Evolutionary conservation across 306 rosid genomes (phyloP).

Genomic region (Datisca glomerata): DNA sequence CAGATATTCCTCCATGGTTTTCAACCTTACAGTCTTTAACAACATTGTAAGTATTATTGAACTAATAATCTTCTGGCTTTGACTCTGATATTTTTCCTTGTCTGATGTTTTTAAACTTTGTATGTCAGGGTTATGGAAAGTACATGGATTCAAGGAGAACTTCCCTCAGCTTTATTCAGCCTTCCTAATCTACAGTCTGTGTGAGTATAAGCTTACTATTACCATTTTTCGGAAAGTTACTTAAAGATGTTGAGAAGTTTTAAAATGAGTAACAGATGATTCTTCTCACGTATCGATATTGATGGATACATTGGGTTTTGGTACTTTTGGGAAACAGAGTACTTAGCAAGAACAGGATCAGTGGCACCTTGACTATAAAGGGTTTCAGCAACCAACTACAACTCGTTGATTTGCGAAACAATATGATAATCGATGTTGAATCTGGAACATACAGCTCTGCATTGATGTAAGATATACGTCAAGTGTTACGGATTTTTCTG

Average conservation of each 20-base stretch:
- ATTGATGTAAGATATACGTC: conserved; percentile 30
- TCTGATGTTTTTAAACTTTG: background rate
- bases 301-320: background rate
- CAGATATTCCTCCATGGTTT: background rate
- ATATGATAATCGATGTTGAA: conserved; percentile 3
- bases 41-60: conserved; percentile 2
- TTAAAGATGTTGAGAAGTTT: too few species aligned
- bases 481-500: too few species aligned
- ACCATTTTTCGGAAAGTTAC: background rate
- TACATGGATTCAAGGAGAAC: conserved; percentile 26
- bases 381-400: conserved; percentile 2
- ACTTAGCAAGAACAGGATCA: conserved; percentile 19
- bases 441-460: background rate
- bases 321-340: conserved; percentile 8
- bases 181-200: conserved; percentile 34
- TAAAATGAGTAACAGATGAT: background rate
- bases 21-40: conserved; percentile 1
- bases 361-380: conserved; percentile 16
- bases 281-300: background rate
- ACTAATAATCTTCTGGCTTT: background rate
- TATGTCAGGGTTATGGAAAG: conserved; percentile 40
- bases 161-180: conserved; percentile 38
- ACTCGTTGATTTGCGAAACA: conserved; percentile 14
- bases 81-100: too few species aligned
- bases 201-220: conserved; percentile 26